Evolutionary conservation across 371 early-diverging fungal genomes (phyloP).

Genomic region (Rhizomucor pusillus): DNA sequence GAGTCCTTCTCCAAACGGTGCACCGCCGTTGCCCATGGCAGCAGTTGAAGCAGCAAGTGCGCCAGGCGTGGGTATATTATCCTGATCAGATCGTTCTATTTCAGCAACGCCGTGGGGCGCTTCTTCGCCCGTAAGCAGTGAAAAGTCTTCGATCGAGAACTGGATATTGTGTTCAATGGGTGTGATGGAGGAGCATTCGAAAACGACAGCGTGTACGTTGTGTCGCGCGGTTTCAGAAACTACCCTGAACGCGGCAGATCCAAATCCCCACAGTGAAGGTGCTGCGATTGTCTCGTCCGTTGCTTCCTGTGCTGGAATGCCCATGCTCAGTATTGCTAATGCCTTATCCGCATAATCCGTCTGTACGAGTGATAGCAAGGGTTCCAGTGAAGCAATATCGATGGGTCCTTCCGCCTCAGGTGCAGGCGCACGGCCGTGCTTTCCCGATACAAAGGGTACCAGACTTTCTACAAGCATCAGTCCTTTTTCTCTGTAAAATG

Average conservation of each 20-base stretch:
- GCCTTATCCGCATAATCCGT: slow-evolving; percentile 69
- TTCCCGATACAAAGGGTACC: slow-evolving; percentile 52
- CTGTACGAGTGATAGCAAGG: slow-evolving; percentile 57
- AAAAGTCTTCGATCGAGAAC: slow-evolving; percentile 47
- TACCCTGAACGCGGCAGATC: slow-evolving; percentile 19
- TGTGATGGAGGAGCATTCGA: slow-evolving; percentile 46
- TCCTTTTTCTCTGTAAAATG: slow-evolving; percentile 63
- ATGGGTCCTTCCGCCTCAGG: slow-evolving; percentile 14
- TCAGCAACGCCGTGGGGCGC: background rate
- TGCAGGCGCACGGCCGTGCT: slow-evolving; percentile 9
- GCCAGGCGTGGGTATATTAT: background rate
- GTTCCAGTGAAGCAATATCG: slow-evolving; percentile 48
- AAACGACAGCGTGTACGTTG: slow-evolving; percentile 54
- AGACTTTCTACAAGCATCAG: slow-evolving; percentile 64
- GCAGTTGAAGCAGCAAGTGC: background rate
- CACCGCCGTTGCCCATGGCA: background rate
- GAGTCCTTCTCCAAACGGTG: slow-evolving; percentile 42
- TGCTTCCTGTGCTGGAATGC: slow-evolving; percentile 39
- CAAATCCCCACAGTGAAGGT: slow-evolving; percentile 34
- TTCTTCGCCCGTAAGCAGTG: slow-evolving; percentile 38
- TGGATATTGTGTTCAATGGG: slow-evolving; percentile 47
- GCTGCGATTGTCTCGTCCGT: slow-evolving; percentile 14
- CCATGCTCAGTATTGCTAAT: slow-evolving; percentile 65
- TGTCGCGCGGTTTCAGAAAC: slow-evolving; percentile 39
- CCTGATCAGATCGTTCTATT: background rate